These are phyloP conservation scores for Rhinocladiella mackenziei DNA, from an alignment of 2,329 filamentous ascomycete genomes.

Conservation along the genomic window DNA sequence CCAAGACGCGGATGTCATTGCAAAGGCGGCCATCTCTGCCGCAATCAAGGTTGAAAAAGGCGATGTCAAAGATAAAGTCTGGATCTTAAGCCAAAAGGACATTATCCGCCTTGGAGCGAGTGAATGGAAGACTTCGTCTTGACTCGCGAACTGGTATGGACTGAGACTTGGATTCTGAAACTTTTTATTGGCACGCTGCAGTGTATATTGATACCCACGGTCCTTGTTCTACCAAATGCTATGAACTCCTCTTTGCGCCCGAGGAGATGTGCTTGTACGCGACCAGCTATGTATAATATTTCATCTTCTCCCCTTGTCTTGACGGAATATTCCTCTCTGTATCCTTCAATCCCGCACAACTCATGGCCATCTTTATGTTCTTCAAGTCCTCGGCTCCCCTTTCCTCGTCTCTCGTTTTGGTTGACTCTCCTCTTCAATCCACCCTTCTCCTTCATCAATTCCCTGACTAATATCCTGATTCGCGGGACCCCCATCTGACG, in stretches of 20 bases:
- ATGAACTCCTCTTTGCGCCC: constrained; percentile 1
- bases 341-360: neutral
- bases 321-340: neutral
- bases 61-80: constrained; percentile 41
- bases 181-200: neutral
- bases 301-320: constrained; percentile 9
- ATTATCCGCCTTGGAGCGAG: constrained; percentile 35
- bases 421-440: constrained; percentile 40
- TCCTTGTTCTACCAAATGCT: neutral
- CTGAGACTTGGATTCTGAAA: neutral
- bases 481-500: constrained; percentile 58
- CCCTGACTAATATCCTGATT: constrained; percentile 56
- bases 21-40: constrained; percentile 40
- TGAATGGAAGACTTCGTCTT: constrained; percentile 29
- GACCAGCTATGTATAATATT: neutral
- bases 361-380: neutral
- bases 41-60: constrained; percentile 41
- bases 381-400: neutral
- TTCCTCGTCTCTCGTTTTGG: constrained; percentile 31
- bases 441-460: constrained; percentile 42
- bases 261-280: neutral
- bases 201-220: constrained; percentile 9
- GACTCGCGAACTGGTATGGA: too few species aligned
- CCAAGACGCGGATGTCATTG: constrained; percentile 70
- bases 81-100: constrained; percentile 37